phyloP scores from a whole-genome alignment of 2,329 filamentous ascomycete species.

The Arthrobotrys sphaeroides region DNA sequence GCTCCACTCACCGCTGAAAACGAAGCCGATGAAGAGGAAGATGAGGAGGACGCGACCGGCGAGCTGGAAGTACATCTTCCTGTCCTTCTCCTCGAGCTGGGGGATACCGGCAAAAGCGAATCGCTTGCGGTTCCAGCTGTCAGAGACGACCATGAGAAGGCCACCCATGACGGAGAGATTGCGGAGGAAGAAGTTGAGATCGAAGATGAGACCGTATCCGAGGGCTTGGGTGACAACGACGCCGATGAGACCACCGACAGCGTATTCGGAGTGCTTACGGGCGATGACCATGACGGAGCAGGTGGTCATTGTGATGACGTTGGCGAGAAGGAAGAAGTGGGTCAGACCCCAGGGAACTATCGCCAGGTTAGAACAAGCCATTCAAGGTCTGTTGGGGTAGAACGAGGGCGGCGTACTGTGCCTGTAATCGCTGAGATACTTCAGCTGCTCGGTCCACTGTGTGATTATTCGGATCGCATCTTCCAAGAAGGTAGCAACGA shows the following conservation, averaged over 20 bases:
- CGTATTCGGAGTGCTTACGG: slow-evolving; percentile 91
- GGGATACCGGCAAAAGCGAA: slow-evolving; percentile 96
- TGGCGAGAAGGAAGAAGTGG: slow-evolving; percentile 89
- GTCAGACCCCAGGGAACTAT: slow-evolving; percentile 87
- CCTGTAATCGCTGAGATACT: slow-evolving; percentile 91
- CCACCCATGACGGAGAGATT: slow-evolving; percentile 98
- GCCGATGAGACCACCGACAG: slow-evolving; percentile 85
- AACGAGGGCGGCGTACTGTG: slow-evolving; percentile 74
- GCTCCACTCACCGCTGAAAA: slow-evolving; percentile 93
- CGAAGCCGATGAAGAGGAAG: slow-evolving; percentile 96
- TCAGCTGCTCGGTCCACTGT: slow-evolving; percentile 94
- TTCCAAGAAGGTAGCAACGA: slow-evolving; percentile 97
- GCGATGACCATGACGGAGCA: slow-evolving; percentile 89
- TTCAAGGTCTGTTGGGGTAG: too few relatives aligned
- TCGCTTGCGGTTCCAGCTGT: slow-evolving; percentile 97
- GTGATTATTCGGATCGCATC: slow-evolving; percentile 95
- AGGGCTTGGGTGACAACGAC: slow-evolving; percentile 94
- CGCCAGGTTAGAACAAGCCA: slow-evolving; percentile 53
- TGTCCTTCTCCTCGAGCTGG: slow-evolving; percentile 96
- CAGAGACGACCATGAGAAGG: slow-evolving; percentile 95
- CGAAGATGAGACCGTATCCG: slow-evolving; percentile 97
- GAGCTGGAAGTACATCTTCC: slow-evolving; percentile 99
- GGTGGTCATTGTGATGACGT: slow-evolving; percentile 84
- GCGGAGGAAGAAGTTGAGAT: slow-evolving; percentile 99
- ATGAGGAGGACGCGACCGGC: slow-evolving; percentile 94